A percentile compares a stretch with the other conserved stretches of the same genome.
phyloP scores from a whole-genome alignment of 345 rosid species.

The Citrus sp. region DNA sequence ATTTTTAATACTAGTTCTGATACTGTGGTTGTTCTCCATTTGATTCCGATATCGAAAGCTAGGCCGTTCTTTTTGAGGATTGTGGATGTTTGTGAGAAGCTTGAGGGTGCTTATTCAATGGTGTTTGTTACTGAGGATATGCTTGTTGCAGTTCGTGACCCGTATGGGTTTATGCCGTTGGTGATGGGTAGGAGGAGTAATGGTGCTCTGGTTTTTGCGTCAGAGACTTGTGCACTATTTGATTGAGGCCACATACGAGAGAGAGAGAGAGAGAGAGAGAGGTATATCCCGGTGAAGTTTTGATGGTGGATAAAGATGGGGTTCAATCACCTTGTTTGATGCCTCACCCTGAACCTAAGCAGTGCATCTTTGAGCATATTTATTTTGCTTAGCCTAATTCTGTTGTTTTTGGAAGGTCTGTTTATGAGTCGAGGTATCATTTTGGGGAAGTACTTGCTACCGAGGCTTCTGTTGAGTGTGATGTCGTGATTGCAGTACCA shows the following conservation, averaged over 20 bases:
- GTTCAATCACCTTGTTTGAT: constrained; percentile 74
- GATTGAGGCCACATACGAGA: constrained; percentile 90
- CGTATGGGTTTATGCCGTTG: constrained; percentile 81
- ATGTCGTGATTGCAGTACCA: no score
- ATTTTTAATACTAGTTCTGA: no score
- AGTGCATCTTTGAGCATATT: constrained; percentile 92
- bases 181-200: constrained; percentile 97
- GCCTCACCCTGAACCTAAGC: constrained; percentile 67
- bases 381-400: no score
- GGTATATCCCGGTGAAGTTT: constrained; percentile 66
- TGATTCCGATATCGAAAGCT: no score
- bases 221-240: constrained; percentile 97
- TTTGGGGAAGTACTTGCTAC: no score
- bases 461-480: no score
- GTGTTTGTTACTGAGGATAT: constrained; percentile 90
- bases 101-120: constrained; percentile 52
- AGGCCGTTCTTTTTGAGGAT: no score
- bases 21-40: no score
- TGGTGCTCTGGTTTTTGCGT: constrained; percentile 88
- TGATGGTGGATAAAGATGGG: constrained; percentile 86
- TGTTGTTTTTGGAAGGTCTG: no score
- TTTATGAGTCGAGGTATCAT: no score
- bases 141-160: constrained; percentile 92
- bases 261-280: no score
- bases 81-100: no score